Evolutionary conservation across 1,284 basidiomycete genomes (phyloP).

Genomic region (Apiotrichum gamsii): DNA sequence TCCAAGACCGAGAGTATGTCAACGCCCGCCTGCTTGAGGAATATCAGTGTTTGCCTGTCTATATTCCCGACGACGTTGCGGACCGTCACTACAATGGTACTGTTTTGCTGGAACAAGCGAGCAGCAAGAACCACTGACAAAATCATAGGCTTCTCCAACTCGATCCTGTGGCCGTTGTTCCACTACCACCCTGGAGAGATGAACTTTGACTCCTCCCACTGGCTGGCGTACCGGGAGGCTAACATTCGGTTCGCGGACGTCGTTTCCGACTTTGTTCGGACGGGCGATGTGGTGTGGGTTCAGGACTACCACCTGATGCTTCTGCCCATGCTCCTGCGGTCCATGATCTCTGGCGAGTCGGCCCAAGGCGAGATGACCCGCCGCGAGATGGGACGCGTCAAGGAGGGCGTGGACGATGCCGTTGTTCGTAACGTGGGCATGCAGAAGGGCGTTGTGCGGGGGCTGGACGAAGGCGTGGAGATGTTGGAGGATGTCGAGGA

Average conservation of each 20-base stretch:
- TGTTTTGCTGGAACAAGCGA: not conserved
- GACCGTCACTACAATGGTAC: conserved; percentile 92
- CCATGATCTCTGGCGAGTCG: conserved; percentile 68
- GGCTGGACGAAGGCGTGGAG: conserved; percentile 36
- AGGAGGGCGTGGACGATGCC: conserved; percentile 61
- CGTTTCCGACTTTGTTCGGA: conserved; percentile 67
- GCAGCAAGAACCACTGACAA: not conserved
- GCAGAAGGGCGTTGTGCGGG: conserved; percentile 24
- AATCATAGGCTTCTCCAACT: conserved; percentile 74
- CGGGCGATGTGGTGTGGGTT: conserved; percentile 96
- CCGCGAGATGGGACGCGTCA: conserved; percentile 65
- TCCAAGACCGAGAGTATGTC: conserved; percentile 75
- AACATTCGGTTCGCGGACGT: conserved; percentile 91
- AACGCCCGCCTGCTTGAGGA: conserved; percentile 85
- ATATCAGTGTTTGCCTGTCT: conserved; percentile 95
- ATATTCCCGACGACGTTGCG: conserved; percentile 93
- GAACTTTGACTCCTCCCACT: conserved; percentile 98
- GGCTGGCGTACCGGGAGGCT: conserved; percentile 95
- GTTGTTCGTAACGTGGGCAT: conserved; percentile 50
- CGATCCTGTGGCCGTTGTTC: conserved; percentile 98
- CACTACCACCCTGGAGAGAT: conserved; percentile 99
- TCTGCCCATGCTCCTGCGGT: conserved; percentile 85
- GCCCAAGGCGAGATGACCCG: conserved; percentile 59
- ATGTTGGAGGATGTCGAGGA: conserved; percentile 37
- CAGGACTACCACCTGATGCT: conserved; percentile 98